Evolutionary conservation across 306 rosid genomes (phyloP).

Genomic region (Medicago truncatula): DNA sequence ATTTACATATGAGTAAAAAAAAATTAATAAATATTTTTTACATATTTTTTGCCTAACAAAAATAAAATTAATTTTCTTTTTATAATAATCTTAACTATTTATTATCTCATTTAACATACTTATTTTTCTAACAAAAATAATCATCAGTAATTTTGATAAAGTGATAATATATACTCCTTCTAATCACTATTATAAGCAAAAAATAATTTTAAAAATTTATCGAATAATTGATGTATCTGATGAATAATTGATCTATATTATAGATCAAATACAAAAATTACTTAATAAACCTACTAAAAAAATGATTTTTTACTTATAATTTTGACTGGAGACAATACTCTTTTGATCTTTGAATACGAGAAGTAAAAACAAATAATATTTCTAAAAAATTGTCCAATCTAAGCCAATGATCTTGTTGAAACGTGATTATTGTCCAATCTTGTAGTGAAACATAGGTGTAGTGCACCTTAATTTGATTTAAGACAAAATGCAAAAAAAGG

Average conservation of each 20-base stretch:
- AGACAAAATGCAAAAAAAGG: slow-evolving; percentile 31
- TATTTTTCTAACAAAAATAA: background rate
- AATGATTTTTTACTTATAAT: too few relatives aligned
- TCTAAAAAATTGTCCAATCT: slow-evolving; percentile 1
- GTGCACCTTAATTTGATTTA: slow-evolving; percentile 28
- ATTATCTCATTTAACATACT: background rate
- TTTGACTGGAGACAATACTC: too few relatives aligned
- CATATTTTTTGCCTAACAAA: background rate
- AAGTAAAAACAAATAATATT: background rate
- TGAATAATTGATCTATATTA: too few relatives aligned
- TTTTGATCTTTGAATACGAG: background rate
- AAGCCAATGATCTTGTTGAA: slow-evolving; percentile 33
- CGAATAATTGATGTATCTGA: too few relatives aligned
- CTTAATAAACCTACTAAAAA: too few relatives aligned
- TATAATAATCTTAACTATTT: too few relatives aligned
- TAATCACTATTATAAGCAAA: too few relatives aligned
- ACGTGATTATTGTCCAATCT: slow-evolving; percentile 41
- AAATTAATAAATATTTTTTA: background rate
- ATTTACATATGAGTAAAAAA: background rate
- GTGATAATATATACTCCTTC: too few relatives aligned
- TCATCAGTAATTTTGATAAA: too few relatives aligned
- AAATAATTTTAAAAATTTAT: too few relatives aligned
- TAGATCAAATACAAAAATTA: too few relatives aligned
- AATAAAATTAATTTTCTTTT: too few relatives aligned
- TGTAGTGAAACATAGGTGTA: slow-evolving; percentile 32